Evolutionary conservation across 78 protist genomes (phyloP).

Genomic region (Dictyostelium purpureum): DNA sequence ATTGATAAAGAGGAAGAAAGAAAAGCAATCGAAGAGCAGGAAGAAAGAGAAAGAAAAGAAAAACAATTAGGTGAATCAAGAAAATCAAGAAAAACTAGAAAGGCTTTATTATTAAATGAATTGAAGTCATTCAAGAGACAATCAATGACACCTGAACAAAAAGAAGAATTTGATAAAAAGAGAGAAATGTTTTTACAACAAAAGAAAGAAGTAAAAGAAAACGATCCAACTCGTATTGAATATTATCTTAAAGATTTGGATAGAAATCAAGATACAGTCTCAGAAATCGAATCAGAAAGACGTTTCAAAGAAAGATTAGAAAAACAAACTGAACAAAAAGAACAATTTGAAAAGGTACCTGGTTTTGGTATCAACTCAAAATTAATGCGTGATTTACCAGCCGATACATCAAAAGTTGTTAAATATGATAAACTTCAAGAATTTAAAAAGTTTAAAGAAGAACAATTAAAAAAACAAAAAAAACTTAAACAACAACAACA

Average conservation of each 20-base stretch:
- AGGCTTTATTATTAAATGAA: not conserved
- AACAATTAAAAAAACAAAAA: not conserved
- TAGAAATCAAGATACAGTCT: not conserved
- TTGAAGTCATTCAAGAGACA: not conserved
- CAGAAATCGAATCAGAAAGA: not conserved
- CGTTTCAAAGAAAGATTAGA: not conserved
- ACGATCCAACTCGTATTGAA: not conserved
- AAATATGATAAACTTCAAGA: not conserved
- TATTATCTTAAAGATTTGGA: not conserved
- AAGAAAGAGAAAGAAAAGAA: not conserved
- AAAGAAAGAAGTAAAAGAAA: not conserved
- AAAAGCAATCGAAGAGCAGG: not conserved
- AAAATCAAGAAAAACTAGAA: constrained; percentile 9
- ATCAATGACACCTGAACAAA: not conserved
- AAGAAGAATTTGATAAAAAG: not conserved
- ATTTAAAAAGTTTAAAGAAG: not conserved
- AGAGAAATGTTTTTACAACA: not conserved
- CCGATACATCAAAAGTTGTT: not conserved
- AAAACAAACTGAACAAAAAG: not conserved
- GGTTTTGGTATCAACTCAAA: constrained; percentile 7
- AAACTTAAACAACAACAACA: too few relatives aligned
- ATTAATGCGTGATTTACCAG: not conserved
- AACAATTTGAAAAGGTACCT: not conserved
- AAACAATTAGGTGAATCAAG: not conserved
- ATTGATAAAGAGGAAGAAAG: not conserved